These are phyloP conservation scores for Hemerocallis citrina DNA, from an alignment of 106 monocot species.

Conservation along the genomic window DNA sequence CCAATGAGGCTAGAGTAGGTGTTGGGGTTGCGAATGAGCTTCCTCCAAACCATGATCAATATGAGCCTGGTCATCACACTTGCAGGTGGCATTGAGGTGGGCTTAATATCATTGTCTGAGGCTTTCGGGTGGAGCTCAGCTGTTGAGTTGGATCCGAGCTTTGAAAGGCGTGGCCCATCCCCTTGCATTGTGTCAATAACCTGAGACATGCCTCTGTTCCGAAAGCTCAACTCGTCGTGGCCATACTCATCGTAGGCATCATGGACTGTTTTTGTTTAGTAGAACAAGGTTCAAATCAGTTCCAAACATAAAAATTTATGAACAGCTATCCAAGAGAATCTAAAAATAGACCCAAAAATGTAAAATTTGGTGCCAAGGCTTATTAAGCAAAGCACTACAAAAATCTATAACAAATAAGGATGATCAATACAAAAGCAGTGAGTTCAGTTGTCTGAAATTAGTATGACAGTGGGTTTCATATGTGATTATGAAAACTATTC, in stretches of 20 bases:
- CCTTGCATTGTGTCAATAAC: constrained; percentile 5
- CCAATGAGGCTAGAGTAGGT: constrained; percentile 52
- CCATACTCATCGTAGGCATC: constrained; percentile 13
- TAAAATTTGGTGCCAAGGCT: no score
- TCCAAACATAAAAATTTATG: no score
- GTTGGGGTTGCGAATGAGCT: constrained; percentile 53
- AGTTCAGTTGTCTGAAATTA: no score
- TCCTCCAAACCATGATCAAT: constrained; percentile 63
- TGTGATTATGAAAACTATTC: no score
- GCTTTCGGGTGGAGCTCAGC: constrained; percentile 30
- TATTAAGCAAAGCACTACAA: no score
- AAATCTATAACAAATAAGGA: no score
- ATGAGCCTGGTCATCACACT: constrained; percentile 60
- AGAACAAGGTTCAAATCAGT: no score
- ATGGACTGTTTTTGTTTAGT: no score
- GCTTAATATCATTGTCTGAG: neutral
- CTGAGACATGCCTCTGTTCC: constrained; percentile 11
- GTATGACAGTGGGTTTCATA: no score
- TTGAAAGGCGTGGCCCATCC: constrained; percentile 17
- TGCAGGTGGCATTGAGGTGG: constrained; percentile 24
- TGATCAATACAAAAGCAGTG: no score
- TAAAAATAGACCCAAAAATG: no score
- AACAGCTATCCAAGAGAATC: no score
- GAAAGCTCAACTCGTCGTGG: constrained; percentile 39
- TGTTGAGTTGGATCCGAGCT: constrained; percentile 26